Evolutionary conservation across 2,329 filamentous ascomycete species (phyloP).

Genomic region (Corniculantispora saksenae): DNA sequence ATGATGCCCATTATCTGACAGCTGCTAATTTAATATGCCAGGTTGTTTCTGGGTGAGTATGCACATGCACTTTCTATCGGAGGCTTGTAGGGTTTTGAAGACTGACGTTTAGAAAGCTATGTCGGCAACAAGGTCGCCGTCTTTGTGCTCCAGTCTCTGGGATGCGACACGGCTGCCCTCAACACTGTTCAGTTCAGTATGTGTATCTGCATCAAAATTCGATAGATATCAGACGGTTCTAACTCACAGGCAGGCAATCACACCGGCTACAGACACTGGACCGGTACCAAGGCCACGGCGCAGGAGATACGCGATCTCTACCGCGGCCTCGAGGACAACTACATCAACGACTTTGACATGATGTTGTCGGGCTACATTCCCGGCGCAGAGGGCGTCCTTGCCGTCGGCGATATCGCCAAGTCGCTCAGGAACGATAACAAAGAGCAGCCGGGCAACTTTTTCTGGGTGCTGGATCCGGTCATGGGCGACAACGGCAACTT

Average conservation of each 20-base stretch:
- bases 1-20: neutral
- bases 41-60: slow-evolving; percentile 45
- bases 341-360: slow-evolving; percentile 88
- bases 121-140: slow-evolving; percentile 98
- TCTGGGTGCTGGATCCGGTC: slow-evolving; percentile 96
- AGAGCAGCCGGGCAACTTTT: slow-evolving; percentile 73
- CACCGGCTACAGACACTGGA: slow-evolving; percentile 86
- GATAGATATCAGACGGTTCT: neutral
- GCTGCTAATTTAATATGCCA: slow-evolving; percentile 24
- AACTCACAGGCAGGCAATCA: slow-evolving; percentile 82
- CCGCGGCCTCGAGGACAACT: slow-evolving; percentile 77
- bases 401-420: slow-evolving; percentile 79
- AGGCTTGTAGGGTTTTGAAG: neutral
- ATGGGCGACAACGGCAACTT: slow-evolving; percentile 95
- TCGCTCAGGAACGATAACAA: slow-evolving; percentile 71
- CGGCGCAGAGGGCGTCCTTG: slow-evolving; percentile 78
- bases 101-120: slow-evolving; percentile 60
- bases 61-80: neutral
- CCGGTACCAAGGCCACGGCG: slow-evolving; percentile 78
- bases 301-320: slow-evolving; percentile 84
- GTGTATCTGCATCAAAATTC: neutral
- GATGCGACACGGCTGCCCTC: slow-evolving; percentile 89
- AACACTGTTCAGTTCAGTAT: slow-evolving; percentile 98
- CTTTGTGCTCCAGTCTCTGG: slow-evolving; percentile 89
- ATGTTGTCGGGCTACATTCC: slow-evolving; percentile 95